Base-by-base conservation (phyloP, 495 filamentous ascomycete species). In the Neurospora sp. region DNA sequence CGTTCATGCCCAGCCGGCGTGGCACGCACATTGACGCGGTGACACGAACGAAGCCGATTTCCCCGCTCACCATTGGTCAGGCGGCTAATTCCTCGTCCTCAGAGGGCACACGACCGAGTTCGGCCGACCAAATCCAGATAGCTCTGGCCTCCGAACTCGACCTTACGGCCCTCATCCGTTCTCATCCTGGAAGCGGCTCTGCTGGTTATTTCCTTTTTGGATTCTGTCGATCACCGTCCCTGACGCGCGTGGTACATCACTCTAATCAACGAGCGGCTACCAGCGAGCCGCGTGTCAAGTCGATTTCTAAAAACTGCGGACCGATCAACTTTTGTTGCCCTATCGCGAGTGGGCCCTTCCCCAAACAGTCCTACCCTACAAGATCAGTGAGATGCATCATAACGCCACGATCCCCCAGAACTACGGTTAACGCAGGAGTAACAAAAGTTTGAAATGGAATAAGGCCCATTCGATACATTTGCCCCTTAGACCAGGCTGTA, bases 251-350 rank as follows among this genome's bases (percentile, higher is more conserved):
- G 68, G 31, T 69, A 68, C 20, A n/a, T 38, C 42, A 53, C 31
- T 61, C 69, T 73, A 65, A 48, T 18, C 20, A 16, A 39, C n/a
- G 70, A 59, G 69, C 48, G 39, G 69, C 38, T 72, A 70, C 71
- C 53, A 48, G 72, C 39, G 22, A 71, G 71, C 75, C 73, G 77
- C 75, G 71, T 75, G 74, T 75, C 77, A 80, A 16, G 74, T 68
- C 77, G 73, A 74, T 69, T 61, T 18, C 65, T 48, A 44, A 69
- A 10, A 39, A 44, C 70, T 72, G 76, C 77, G 72, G 46, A 70
- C 71, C 41, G 73, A 74, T 75, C 73, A 40, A 44, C 70, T 22
- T 39, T 42, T 68, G 41, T 46, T 40, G 39, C 68, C 69, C 71
- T 71, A 73, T 71, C 46, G 68, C 27, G 22, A 44, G 48, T 42